Conservation (phyloP, 257 asterid genomes). For the Handroanthus guayacan region DNA sequence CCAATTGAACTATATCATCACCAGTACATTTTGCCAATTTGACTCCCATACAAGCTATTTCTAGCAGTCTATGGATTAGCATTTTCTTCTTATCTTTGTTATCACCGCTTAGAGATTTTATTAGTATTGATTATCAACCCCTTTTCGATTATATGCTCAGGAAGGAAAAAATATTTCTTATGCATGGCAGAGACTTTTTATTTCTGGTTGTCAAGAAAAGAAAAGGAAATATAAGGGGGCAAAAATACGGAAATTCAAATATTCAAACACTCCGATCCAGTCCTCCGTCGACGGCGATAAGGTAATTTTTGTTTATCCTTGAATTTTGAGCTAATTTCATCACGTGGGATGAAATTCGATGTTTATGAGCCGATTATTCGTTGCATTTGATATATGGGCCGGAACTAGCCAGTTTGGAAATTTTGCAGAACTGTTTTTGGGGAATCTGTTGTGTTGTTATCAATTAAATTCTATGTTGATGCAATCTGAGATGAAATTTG, state of each 20-base stretch:
- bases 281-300: constrained; percentile 25
- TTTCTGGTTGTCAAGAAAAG: not conserved
- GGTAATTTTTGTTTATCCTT: constrained; percentile 9
- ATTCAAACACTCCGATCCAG: not conserved
- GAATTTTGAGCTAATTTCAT: not conserved
- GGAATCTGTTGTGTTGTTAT: constrained; percentile 22
- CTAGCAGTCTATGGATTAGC: not conserved
- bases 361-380: not conserved
- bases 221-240: not conserved
- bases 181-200: too few relatives aligned
- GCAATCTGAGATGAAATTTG: not conserved
- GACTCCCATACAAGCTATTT: not conserved
- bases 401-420: not conserved
- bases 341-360: constrained; percentile 4
- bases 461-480: not conserved
- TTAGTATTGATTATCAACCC: not conserved
- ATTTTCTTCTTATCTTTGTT: not conserved
- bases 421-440: not conserved
- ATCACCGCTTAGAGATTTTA: not conserved
- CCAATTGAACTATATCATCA: not conserved
- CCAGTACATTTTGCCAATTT: not conserved
- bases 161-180: not conserved
- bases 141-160: not conserved
- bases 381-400: not conserved
- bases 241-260: not conserved